Base-by-base conservation (phyloP, 73 alveolate species). In the Effrenium voratum region DNA sequence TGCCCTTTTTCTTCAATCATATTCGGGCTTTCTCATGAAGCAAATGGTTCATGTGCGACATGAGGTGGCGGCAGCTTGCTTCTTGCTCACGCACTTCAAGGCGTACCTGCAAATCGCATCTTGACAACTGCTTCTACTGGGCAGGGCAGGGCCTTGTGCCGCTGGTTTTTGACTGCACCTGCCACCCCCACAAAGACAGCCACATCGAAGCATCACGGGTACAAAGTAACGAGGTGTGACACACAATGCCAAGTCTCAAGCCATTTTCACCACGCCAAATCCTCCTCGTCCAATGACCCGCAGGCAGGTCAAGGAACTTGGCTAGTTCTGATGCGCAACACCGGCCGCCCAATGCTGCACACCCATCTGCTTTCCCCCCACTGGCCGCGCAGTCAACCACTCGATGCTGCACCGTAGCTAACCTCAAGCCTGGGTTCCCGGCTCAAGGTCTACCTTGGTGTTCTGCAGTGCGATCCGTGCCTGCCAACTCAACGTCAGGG, bases 271-370 rank as follows among this genome's bases (percentile, higher is more conserved):
- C 32, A 90, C 96, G 10, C 96, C 96, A 57, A 90, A 90, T 70
- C 96, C 96, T 63, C 96, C 96, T 90, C 96, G 57, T 5, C 96
- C 96, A 38, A 90, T 90, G 43, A 90, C 96, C 28, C 96, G 96
- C 85, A 90, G 55, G 96, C 96, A 90, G 52, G 79, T 76, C 73
- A 90, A 40, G 43, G 96, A 90, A 90, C 96, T 90, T 43, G 41
- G 96, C 34, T n/a, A n/a, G n/a, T n/a, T n/a, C n/a, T n/a, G n/a
- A n/a, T n/a, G n/a, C 8, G 63, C 63, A 52, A 52, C 8, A 19
- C 26, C 26, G 63, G 63, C 26, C 63, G 63, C 19, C 63, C 63
- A 52, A 52, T 12, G 8, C 63, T 12, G 19, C 8, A 52, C 63
- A 52, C 63, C 19, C 63, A 8, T 19, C 63, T 19, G 19, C 8